Percentiles rank a stretch among this genome's conserved stretches.
phyloP scores from a whole-genome alignment of 805 yeast genomes.

The Danielia oregonensis region DNA sequence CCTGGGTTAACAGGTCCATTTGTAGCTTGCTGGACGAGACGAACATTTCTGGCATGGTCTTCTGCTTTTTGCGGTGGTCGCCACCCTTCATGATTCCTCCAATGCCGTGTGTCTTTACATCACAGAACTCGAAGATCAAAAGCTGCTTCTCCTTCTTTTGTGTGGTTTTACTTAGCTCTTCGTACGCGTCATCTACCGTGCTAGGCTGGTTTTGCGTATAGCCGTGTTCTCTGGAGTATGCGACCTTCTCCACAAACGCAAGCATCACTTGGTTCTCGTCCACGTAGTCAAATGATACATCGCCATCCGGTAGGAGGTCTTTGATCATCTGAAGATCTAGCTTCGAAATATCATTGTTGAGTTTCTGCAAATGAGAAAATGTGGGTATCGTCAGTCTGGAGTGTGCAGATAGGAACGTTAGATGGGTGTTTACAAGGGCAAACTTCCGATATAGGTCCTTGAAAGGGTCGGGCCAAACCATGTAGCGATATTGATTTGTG shows the following conservation, averaged over 20 bases:
- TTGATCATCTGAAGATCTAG: constrained; percentile 64
- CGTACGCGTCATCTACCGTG: constrained; percentile 48
- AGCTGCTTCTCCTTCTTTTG: constrained; percentile 51
- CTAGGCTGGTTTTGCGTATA: constrained; percentile 29
- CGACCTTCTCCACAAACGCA: constrained; percentile 42
- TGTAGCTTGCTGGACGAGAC: constrained; percentile 2
- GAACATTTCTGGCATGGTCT: constrained; percentile 1
- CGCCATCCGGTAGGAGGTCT: constrained; percentile 62
- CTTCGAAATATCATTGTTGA: constrained; percentile 28
- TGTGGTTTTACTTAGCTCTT: constrained; percentile 51
- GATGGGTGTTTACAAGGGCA: constrained; percentile 26
- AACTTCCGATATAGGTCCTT: constrained; percentile 7
- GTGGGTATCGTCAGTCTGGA: constrained; percentile 20
- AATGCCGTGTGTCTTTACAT: constrained; percentile 55
- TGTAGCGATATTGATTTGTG: not conserved
- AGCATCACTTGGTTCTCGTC: constrained; percentile 66
- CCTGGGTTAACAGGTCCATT: constrained; percentile 50
- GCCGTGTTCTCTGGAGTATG: constrained; percentile 33
- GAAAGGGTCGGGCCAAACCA: constrained; percentile 3
- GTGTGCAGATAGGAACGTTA: constrained; percentile 30
- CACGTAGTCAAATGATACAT: constrained; percentile 62
- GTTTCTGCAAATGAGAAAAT: constrained; percentile 31
- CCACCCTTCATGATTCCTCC: constrained; percentile 26
- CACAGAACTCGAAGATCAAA: constrained; percentile 72
- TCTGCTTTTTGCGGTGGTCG: constrained; percentile 8